A percentile compares a stretch with the other conserved stretches of the same genome.
Evolutionary conservation across 176 grass and related monocot genomes (phyloP).

Genomic region (Carex myosuroides): DNA sequence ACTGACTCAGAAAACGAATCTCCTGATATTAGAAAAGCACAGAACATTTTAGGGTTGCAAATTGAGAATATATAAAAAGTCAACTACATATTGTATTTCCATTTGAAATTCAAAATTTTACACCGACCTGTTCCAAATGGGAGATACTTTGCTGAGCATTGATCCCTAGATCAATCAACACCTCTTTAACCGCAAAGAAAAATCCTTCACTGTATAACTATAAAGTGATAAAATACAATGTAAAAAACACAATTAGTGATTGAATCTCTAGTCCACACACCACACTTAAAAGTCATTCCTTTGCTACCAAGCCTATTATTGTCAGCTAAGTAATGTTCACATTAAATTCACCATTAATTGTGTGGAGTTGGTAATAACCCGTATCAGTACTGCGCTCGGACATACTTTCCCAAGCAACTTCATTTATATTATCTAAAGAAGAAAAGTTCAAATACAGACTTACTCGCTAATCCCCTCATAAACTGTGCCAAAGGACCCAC

Average conservation of each 20-base stretch:
- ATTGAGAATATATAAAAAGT: slow-evolving; percentile 9
- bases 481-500: slow-evolving; percentile 73
- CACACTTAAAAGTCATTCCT: not conserved
- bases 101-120: slow-evolving; percentile 19
- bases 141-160: slow-evolving; percentile 74
- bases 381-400: not conserved
- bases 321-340: not conserved
- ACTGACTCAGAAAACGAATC: slow-evolving; percentile 86
- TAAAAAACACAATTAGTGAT: slow-evolving; percentile 4
- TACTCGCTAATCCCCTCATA: slow-evolving; percentile 96
- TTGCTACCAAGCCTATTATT: not conserved
- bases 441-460: slow-evolving; percentile 26
- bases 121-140: slow-evolving; percentile 83
- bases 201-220: slow-evolving; percentile 87
- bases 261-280: not conserved
- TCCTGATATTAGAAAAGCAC: slow-evolving; percentile 46
- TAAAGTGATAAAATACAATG: slow-evolving; percentile 20
- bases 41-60: slow-evolving; percentile 22
- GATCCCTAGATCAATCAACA: slow-evolving; percentile 83
- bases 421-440: not conserved
- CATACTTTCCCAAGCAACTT: too few relatives aligned
- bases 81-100: slow-evolving; percentile 5
- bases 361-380: not conserved
- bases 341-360: not conserved
- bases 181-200: slow-evolving; percentile 99